These are phyloP conservation scores for Backusella tarrabulga DNA, from an alignment of 192 early-diverging fungal genomes.

Conservation along the genomic window DNA sequence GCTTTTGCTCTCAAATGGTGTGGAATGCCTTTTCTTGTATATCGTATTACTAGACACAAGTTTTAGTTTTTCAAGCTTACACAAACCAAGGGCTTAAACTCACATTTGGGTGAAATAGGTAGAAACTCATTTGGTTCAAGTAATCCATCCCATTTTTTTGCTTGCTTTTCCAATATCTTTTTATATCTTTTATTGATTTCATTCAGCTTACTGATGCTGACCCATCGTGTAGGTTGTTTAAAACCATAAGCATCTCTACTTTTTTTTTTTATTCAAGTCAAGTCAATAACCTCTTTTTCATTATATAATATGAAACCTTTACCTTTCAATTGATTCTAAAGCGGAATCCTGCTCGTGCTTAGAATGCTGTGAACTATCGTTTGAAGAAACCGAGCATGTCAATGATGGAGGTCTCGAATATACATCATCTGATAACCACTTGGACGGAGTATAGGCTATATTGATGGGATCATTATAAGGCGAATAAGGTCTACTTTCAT, in stretches of 20 bases:
- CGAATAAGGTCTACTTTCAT: conserved; percentile 9
- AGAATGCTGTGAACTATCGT: background rate
- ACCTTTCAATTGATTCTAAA: conserved; percentile 2
- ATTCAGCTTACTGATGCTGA: conserved; percentile 44
- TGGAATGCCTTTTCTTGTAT: conserved; percentile 74
- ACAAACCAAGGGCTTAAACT: background rate
- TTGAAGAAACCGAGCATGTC: background rate
- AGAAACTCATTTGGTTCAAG: conserved; percentile 48
- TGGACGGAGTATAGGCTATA: background rate
- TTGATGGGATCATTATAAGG: background rate
- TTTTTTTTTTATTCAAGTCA: background rate
- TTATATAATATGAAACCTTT: background rate
- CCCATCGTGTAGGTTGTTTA: conserved; percentile 47
- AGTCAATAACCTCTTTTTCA: background rate
- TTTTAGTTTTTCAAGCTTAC: background rate
- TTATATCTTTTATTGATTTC: conserved; percentile 50
- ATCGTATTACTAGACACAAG: conserved; percentile 53
- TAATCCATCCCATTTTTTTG: conserved; percentile 47
- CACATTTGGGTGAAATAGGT: conserved; percentile 44
- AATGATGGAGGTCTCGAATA: background rate
- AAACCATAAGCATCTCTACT: conserved; percentile 62
- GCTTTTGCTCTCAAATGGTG: conserved; percentile 54
- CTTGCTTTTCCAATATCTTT: conserved; percentile 45
- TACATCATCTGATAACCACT: background rate
- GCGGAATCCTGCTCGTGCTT: background rate